Conservation (phyloP, 1,139 yeast species). For the Debaryomycetaceae sp. region DNA sequence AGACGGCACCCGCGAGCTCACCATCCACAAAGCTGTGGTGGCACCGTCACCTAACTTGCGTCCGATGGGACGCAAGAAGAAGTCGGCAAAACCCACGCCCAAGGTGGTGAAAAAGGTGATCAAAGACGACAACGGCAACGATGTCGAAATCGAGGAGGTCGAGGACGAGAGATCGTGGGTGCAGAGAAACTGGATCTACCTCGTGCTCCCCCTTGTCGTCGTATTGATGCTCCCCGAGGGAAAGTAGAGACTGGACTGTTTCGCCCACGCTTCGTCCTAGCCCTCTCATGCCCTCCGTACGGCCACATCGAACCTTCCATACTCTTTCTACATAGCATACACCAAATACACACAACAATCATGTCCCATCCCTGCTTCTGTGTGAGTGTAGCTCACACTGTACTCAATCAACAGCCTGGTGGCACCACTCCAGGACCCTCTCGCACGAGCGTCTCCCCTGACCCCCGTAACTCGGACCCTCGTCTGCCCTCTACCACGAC, state of each 20-base stretch:
- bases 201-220: slow-evolving; percentile 40
- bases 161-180: slow-evolving; percentile 44
- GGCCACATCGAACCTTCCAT: neutral
- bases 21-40: neutral
- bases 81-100: neutral
- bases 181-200: slow-evolving; percentile 54
- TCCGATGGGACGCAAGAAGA: slow-evolving; percentile 14
- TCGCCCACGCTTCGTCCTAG: too few species aligned
- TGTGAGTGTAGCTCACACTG: neutral
- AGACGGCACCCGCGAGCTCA: neutral
- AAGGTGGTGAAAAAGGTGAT: slow-evolving; percentile 11
- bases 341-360: too few species aligned
- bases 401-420: neutral
- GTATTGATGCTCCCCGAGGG: slow-evolving; percentile 26
- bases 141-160: slow-evolving; percentile 21
- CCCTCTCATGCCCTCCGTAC: neutral
- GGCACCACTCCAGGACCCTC: neutral
- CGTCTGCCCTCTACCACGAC: neutral
- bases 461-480: neutral
- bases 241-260: slow-evolving; percentile 7
- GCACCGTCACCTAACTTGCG: slow-evolving; percentile 28
- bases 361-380: neutral
- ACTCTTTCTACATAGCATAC: too few species aligned
- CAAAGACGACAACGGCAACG: slow-evolving; percentile 23
- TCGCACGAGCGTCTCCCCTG: neutral